Base-by-base conservation (phyloP, 73 alveolate genomes). In the Blepharisma stoltei region DNA sequence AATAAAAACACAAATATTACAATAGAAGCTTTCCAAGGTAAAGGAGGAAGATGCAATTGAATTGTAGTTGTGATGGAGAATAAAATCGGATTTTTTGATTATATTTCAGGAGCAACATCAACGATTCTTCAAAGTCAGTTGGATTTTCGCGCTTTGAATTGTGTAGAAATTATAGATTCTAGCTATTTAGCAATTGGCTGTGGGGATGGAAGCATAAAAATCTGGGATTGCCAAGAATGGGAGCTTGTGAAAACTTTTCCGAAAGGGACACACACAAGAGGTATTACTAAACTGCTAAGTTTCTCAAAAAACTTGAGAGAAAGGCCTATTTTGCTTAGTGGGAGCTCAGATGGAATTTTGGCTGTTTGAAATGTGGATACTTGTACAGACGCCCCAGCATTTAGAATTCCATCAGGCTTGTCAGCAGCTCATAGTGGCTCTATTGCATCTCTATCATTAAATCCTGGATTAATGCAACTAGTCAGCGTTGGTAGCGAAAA, bases 341-440 rank as follows among this genome's bases (percentile, higher is more conserved):
- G 73, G 11, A n/a, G 71, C 18, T 9, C 43, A 14, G 81, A 71
- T 27, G 81, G 81, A 8, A 48, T 11, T 45, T 27, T 53, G 32
- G 81, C 81, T 7, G 67, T 71, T 20, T 71, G 81, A 75, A 71
- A 71, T 45, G 81, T 71, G 7, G 81, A 71, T 45, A 71, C 81
- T 18, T 71, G 81, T 53, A 71, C 81, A 8, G 71, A 71, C 70
- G 43, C 54, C 71, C 81, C 81, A 14, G 67, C 81, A 8, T 47
- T 71, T 45, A n/a, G 14, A 14, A 60, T 60, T 38, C 73, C 37
- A 9, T 60, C 73, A 60, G 73, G 73, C 2, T 60, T 38, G 11
- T n/a, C 38, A 20, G 14, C 48, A 18, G 73, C 73, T 60, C 73
- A 60, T 38, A 20, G 49, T 60, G 46, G 73, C 3, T 20, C 45